Evolutionary conservation across 2,329 filamentous ascomycete species (phyloP).

Genomic region (Neonectria ditissima): DNA sequence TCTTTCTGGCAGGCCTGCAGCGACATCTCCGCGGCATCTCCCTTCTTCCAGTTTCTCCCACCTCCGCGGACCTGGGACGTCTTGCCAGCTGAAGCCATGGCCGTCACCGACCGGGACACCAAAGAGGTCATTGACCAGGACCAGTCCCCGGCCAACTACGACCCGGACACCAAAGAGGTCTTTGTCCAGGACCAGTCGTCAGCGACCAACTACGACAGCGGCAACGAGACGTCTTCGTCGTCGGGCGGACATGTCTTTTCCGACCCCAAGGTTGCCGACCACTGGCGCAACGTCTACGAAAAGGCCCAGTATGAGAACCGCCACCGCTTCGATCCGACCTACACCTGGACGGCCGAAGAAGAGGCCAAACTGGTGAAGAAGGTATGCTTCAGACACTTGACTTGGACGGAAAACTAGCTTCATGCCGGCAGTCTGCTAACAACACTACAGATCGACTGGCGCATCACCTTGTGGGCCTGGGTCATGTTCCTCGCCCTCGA

Average conservation of each 20-base stretch:
- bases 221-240: slow-evolving; percentile 36
- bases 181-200: slow-evolving; percentile 26
- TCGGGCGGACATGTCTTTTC: slow-evolving; percentile 58
- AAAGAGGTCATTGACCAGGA: slow-evolving; percentile 32
- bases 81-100: slow-evolving; percentile 27
- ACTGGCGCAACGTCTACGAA: slow-evolving; percentile 66
- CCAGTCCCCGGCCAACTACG: slow-evolving; percentile 16
- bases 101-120: slow-evolving; percentile 24
- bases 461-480: slow-evolving; percentile 55
- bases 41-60: not conserved
- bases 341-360: slow-evolving; percentile 60
- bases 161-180: slow-evolving; percentile 30
- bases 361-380: slow-evolving; percentile 60
- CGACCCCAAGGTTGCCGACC: slow-evolving; percentile 63
- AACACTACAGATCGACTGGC: slow-evolving; percentile 58
- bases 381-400: slow-evolving; percentile 41
- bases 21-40: slow-evolving; percentile 35
- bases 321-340: slow-evolving; percentile 66
- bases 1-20: slow-evolving; percentile 1
- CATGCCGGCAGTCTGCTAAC: slow-evolving; percentile 26
- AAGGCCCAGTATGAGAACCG: slow-evolving; percentile 69
- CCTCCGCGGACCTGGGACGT: slow-evolving; percentile 24
- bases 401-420: not conserved
- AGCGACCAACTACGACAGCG: slow-evolving; percentile 33
- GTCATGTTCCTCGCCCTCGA: slow-evolving; percentile 62